A percentile compares a stretch with the other conserved stretches of the same genome.
Conservation (phyloP, 2,329 filamentous ascomycete genomes). For the Byssothecium circinans region DNA sequence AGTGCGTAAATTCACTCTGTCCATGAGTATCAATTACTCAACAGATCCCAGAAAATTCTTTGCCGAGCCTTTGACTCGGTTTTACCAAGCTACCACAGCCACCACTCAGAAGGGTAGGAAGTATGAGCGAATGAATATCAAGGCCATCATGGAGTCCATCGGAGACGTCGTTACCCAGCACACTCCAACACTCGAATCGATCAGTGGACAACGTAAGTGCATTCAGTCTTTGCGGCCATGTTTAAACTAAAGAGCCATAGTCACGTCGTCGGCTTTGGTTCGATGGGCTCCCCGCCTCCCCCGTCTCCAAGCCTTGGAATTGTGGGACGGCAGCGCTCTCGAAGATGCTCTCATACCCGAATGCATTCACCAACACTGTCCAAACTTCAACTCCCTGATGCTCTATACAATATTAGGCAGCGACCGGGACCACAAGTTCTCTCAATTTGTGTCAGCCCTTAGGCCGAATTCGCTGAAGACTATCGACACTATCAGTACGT, state of each 20-base stretch:
- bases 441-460: slow-evolving; percentile 60
- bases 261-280: slow-evolving; percentile 56
- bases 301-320: slow-evolving; percentile 59
- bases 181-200: slow-evolving; percentile 59
- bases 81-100: slow-evolving; percentile 38
- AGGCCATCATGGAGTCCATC: slow-evolving; percentile 50
- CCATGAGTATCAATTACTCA: slow-evolving; percentile 7
- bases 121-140: slow-evolving; percentile 42
- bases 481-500: slow-evolving; percentile 53
- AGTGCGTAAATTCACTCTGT: slow-evolving; percentile 43
- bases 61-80: slow-evolving; percentile 49
- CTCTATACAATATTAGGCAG: slow-evolving; percentile 56
- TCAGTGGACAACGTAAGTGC: slow-evolving; percentile 55
- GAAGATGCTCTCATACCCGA: slow-evolving; percentile 55
- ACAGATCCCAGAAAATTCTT: slow-evolving; percentile 52
- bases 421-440: slow-evolving; percentile 60
- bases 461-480: slow-evolving; percentile 59
- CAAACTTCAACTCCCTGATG: slow-evolving; percentile 61
- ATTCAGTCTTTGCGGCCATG: neutral
- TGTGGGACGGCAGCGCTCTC: slow-evolving; percentile 64
- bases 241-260: slow-evolving; percentile 27
- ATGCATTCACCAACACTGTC: slow-evolving; percentile 61
- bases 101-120: slow-evolving; percentile 30
- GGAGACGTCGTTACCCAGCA: slow-evolving; percentile 55
- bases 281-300: slow-evolving; percentile 63